A percentile compares a stretch with the other conserved stretches of the same genome.
Evolutionary conservation across 371 early-diverging fungal genomes (phyloP).

Genomic region (Fennellomyces sp.): DNA sequence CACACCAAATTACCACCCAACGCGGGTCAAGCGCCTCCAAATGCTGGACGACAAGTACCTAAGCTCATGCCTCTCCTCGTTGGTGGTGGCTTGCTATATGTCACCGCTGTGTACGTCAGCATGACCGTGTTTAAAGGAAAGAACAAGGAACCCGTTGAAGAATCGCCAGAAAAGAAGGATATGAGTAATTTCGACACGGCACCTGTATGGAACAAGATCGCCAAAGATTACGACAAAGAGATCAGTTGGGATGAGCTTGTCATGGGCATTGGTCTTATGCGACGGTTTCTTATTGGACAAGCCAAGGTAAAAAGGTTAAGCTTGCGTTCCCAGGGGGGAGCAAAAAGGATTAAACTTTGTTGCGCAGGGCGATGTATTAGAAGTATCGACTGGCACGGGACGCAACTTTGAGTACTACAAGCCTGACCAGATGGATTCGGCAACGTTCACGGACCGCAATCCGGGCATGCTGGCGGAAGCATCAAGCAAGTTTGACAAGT

Average conservation of each 20-base stretch:
- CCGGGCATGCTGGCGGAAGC: conserved; percentile 64
- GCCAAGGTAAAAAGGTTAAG: conserved; percentile 36
- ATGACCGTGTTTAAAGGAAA: conserved; percentile 53
- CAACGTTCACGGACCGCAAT: conserved; percentile 65
- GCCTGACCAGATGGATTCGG: conserved; percentile 30
- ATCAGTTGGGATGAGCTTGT: conserved; percentile 71
- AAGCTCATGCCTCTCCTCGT: conserved; percentile 40
- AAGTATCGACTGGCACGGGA: conserved; percentile 75
- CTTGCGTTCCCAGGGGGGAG: background rate
- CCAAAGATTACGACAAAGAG: conserved; percentile 61
- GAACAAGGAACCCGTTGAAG: conserved; percentile 21
- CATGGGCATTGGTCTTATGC: conserved; percentile 62
- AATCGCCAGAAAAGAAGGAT: conserved; percentile 13
- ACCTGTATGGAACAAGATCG: conserved; percentile 50
- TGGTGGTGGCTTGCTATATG: conserved; percentile 47
- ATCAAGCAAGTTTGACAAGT: conserved; percentile 39
- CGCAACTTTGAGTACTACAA: conserved; percentile 70
- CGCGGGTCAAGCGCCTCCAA: background rate
- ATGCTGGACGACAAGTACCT: conserved; percentile 13
- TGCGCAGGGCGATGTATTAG: conserved; percentile 63
- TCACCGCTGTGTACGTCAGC: conserved; percentile 48
- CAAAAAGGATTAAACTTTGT: background rate
- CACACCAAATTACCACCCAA: background rate
- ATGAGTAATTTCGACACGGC: conserved; percentile 44
- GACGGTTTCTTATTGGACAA: conserved; percentile 55